phyloP scores from a whole-genome alignment of 805 yeast genomes.

The Candida broadrunensis region DNA sequence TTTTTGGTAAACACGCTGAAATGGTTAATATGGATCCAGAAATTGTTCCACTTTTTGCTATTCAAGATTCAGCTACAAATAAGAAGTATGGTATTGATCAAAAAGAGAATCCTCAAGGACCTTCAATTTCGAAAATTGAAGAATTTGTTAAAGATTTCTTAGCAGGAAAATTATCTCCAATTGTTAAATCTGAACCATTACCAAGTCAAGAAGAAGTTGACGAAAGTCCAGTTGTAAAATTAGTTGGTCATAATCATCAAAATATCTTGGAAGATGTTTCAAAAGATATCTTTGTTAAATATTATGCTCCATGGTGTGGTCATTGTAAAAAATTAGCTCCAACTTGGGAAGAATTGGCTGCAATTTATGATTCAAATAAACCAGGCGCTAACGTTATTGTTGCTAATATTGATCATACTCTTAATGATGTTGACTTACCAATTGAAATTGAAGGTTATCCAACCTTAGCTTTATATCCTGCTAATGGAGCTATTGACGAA shows the following conservation, averaged over 20 bases:
- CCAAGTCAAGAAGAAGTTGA: conserved; percentile 76
- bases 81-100: conserved; percentile 79
- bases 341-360: conserved; percentile 82
- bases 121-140: conserved; percentile 46
- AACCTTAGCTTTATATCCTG: conserved; percentile 87
- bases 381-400: conserved; percentile 55
- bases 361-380: conserved; percentile 52
- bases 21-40: conserved; percentile 78
- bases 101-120: conserved; percentile 45
- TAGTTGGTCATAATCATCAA: conserved; percentile 84
- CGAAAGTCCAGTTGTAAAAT: conserved; percentile 57
- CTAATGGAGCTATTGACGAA: conserved; percentile 46
- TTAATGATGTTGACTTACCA: conserved; percentile 77
- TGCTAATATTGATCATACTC: conserved; percentile 87
- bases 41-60: conserved; percentile 81
- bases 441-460: conserved; percentile 82
- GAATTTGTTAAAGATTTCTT: conserved; percentile 62
- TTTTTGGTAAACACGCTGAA: conserved; percentile 83
- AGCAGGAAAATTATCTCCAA: conserved; percentile 66
- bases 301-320: conserved; percentile 98
- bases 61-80: conserved; percentile 69
- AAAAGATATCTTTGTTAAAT: conserved; percentile 81
- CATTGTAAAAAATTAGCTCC: conserved; percentile 94
- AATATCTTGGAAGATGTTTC: conserved; percentile 52
- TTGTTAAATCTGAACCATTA: conserved; percentile 78